Conservation (phyloP, 768 basidiomycete species). For the Russula emetica region DNA sequence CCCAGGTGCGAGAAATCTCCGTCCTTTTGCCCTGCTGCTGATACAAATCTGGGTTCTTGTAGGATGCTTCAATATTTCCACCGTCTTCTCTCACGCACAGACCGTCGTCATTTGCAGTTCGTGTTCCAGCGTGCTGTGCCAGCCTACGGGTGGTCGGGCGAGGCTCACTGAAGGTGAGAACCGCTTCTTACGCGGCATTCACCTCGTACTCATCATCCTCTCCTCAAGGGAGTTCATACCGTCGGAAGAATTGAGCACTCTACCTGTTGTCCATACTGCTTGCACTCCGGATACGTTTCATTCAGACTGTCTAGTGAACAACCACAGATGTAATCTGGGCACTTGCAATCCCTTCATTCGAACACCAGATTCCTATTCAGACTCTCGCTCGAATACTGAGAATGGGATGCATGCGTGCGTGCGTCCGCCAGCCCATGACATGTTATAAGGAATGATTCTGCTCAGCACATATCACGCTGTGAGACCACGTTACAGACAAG, state of each 20-base stretch:
- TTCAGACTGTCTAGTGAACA: conserved; percentile 47
- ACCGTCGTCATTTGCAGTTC: conserved; percentile 92
- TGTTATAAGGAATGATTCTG: neutral
- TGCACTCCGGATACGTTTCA: conserved; percentile 44
- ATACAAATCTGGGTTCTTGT: neutral
- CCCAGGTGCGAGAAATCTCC: conserved; percentile 58
- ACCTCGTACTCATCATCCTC: conserved; percentile 20
- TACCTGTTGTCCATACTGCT: conserved; percentile 29
- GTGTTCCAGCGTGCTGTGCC: conserved; percentile 93
- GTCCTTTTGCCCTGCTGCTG: conserved; percentile 13
- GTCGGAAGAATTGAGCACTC: conserved; percentile 76
- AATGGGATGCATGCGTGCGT: neutral
- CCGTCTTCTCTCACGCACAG: conserved; percentile 99
- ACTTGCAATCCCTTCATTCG: neutral
- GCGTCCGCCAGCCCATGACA: neutral
- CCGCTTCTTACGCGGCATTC: conserved; percentile 9
- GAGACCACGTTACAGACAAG: neutral
- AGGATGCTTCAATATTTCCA: conserved; percentile 94
- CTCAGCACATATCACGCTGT: neutral
- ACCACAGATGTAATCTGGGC: neutral
- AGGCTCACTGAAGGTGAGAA: conserved; percentile 92
- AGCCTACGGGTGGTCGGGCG: conserved; percentile 97
- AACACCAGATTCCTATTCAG: neutral
- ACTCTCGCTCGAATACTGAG: neutral
- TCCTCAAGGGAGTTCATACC: conserved; percentile 86